A percentile compares a stretch with the other conserved stretches of the same genome.
These are phyloP conservation scores for Leptodontidium sp. DNA, from an alignment of 2,329 filamentous ascomycete species.

Conservation along the genomic window DNA sequence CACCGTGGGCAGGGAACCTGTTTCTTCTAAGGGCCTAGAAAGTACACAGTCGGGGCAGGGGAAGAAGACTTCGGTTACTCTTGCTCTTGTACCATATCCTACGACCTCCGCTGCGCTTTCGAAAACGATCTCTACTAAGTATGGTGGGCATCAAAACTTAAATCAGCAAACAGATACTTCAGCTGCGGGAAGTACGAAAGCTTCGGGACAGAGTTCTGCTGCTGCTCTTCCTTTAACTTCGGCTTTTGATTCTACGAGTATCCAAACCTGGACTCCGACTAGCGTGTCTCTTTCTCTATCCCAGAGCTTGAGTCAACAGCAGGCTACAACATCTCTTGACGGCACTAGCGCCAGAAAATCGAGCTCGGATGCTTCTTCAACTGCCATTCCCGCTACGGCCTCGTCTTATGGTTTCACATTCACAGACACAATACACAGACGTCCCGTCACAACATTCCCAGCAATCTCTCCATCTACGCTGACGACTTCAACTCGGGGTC, in stretches of 20 bases:
- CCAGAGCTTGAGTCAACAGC: too few relatives aligned
- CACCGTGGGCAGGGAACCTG: background rate
- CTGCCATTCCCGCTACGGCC: background rate
- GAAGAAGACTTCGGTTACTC: background rate
- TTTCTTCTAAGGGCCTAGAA: background rate
- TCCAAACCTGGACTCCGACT: too few relatives aligned
- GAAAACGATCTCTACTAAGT: background rate
- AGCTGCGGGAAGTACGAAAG: background rate
- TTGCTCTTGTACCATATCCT: background rate
- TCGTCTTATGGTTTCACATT: background rate
- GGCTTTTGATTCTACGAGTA: too few relatives aligned
- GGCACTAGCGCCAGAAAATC: too few relatives aligned
- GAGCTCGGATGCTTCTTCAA: background rate
- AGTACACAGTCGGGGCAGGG: too few relatives aligned
- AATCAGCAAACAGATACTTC: background rate
- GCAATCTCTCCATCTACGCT: background rate
- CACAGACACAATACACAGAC: background rate
- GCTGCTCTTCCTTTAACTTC: background rate
- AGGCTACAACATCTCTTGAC: too few relatives aligned
- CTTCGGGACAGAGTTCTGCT: background rate
- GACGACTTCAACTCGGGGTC: background rate
- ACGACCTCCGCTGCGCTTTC: background rate
- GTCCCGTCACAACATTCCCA: background rate
- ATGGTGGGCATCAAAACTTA: background rate
- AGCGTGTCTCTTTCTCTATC: too few relatives aligned